phyloP scores from a whole-genome alignment of 306 rosid species.

The Cotoneaster glaucophyllus region DNA sequence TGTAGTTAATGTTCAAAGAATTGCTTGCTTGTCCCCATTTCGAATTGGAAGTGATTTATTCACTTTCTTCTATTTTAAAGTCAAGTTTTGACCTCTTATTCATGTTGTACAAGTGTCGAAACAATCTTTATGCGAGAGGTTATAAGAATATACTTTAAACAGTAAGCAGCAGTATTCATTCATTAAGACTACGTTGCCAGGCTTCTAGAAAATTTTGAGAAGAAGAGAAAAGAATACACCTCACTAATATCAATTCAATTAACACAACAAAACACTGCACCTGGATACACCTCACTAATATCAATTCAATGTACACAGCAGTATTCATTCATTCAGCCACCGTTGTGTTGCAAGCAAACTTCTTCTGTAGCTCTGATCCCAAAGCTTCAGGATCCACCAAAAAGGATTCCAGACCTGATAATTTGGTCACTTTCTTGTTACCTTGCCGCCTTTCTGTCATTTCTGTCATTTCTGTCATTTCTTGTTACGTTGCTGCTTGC shows the following conservation, averaged over 20 bases:
- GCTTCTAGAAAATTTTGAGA: not conserved
- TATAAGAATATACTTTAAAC: not conserved
- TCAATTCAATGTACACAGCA: too few relatives aligned
- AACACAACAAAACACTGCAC: slow-evolving; percentile 23
- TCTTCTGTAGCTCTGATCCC: slow-evolving; percentile 91
- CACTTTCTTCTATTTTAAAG: too few relatives aligned
- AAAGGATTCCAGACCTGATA: slow-evolving; percentile 79
- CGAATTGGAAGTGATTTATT: too few relatives aligned
- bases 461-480: too few relatives aligned
- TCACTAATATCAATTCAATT: not conserved
- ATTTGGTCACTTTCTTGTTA: slow-evolving; percentile 85
- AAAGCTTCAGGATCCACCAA: slow-evolving; percentile 78
- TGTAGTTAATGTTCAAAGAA: too few relatives aligned
- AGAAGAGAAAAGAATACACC: not conserved
- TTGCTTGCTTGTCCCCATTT: too few relatives aligned
- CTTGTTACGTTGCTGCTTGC: too few relatives aligned
- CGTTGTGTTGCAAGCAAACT: slow-evolving; percentile 90
- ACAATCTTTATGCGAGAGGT: too few relatives aligned
- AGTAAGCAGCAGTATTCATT: not conserved
- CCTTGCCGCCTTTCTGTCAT: slow-evolving; percentile 91
- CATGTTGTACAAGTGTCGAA: too few relatives aligned
- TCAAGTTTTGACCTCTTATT: too few relatives aligned
- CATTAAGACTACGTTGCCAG: not conserved
- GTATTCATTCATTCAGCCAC: slow-evolving; percentile 69
- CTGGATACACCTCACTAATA: too few relatives aligned